Conservation (phyloP, 257 asterid species). For the Lantana camara region DNA sequence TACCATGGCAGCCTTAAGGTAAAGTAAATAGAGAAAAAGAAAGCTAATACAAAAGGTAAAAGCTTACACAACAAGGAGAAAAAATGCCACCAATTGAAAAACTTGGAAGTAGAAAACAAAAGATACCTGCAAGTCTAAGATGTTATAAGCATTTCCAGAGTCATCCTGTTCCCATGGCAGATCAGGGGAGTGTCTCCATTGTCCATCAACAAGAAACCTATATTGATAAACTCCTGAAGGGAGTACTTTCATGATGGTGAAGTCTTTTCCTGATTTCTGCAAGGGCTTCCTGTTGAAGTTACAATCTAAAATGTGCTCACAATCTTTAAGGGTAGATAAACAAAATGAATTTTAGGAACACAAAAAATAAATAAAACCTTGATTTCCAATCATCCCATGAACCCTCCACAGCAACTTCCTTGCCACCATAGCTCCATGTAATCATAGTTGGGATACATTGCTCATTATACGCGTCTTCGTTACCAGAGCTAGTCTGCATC, state of each 20-base stretch:
- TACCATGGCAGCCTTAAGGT: constrained; percentile 11
- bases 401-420: constrained; percentile 90
- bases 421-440: constrained; percentile 86
- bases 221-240: constrained; percentile 93
- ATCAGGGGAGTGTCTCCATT: constrained; percentile 84
- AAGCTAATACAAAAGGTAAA: neutral
- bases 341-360: neutral
- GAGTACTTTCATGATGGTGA: constrained; percentile 94
- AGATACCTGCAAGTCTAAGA: constrained; percentile 90
- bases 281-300: constrained; percentile 78
- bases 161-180: constrained; percentile 81
- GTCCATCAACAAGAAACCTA: constrained; percentile 93
- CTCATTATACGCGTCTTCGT: constrained; percentile 63
- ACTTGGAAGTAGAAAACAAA: constrained; percentile 7
- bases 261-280: constrained; percentile 97
- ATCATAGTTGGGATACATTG: constrained; percentile 94
- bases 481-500: constrained; percentile 75
- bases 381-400: constrained; percentile 99
- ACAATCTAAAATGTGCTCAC: constrained; percentile 40
- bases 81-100: neutral
- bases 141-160: constrained; percentile 79
- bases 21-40: neutral
- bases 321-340: constrained; percentile 19
- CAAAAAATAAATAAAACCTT: constrained; percentile 46
- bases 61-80: neutral